Conservation (phyloP, 805 yeast genomes). For the Phaffomyces thermotolerans region DNA sequence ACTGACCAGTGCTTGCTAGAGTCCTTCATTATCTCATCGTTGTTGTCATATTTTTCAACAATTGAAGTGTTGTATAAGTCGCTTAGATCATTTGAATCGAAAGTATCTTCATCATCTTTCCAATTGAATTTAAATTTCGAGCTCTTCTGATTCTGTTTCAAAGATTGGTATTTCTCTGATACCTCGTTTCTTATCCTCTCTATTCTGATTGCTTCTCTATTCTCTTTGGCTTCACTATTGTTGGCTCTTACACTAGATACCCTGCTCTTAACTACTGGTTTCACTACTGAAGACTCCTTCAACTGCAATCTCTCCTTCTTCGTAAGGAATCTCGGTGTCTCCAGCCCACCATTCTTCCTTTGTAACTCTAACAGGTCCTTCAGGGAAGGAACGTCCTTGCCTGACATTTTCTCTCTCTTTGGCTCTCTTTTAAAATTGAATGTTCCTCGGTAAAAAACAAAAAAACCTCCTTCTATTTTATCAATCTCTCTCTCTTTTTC, state of each 20-base stretch:
- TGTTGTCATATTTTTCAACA: not conserved
- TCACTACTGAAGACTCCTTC: slow-evolving; percentile 10
- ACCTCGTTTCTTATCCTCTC: slow-evolving; percentile 2
- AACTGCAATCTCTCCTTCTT: slow-evolving; percentile 36
- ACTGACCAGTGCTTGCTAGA: slow-evolving; percentile 53
- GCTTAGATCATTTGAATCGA: slow-evolving; percentile 26
- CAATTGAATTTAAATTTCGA: slow-evolving; percentile 59
- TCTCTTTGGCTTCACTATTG: not conserved
- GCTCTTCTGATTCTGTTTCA: not conserved
- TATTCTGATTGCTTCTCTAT: not conserved
- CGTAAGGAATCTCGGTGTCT: slow-evolving; percentile 38
- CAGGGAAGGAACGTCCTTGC: slow-evolving; percentile 29
- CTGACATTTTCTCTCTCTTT: slow-evolving; percentile 3
- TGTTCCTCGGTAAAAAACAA: no score
- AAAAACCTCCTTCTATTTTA: no score
- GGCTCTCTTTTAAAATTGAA: no score
- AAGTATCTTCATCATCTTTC: slow-evolving; percentile 63
- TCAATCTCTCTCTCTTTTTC: no score
- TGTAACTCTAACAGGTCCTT: slow-evolving; percentile 28
- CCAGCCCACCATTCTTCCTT: slow-evolving; percentile 9
- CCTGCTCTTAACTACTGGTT: not conserved
- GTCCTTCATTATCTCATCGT: not conserved
- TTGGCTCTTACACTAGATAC: not conserved
- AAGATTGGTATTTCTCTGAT: not conserved
- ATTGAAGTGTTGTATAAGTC: not conserved